Evolutionary conservation across 352 stramenopile species (phyloP).

Genomic region (Phytopythium sindhum): DNA sequence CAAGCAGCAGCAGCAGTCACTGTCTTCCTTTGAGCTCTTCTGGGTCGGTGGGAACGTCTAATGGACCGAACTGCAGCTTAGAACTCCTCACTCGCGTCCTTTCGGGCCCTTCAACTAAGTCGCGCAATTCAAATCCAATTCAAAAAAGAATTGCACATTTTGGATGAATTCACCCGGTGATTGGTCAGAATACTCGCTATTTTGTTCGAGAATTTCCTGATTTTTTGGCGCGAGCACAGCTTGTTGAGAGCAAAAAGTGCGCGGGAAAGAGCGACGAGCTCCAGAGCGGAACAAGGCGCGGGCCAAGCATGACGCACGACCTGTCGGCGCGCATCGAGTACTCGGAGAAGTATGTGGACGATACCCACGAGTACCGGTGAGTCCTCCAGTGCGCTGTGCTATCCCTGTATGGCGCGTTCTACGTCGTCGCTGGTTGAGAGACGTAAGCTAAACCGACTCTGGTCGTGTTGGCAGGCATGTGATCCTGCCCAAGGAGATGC

Average conservation of each 20-base stretch:
- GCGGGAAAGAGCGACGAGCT: conserved; percentile 9
- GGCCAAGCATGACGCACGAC: conserved; percentile 66
- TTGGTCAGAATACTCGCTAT: conserved; percentile 9
- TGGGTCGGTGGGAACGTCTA: neutral
- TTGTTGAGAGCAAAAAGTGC: neutral
- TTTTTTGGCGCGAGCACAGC: conserved; percentile 1
- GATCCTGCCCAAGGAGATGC: conserved; percentile 98
- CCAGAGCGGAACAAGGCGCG: conserved; percentile 3
- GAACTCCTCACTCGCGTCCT: neutral
- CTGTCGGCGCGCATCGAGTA: conserved; percentile 92
- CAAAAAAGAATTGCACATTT: conserved; percentile 1
- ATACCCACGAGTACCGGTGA: conserved; percentile 92
- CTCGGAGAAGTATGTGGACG: conserved; percentile 94
- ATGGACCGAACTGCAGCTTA: neutral
- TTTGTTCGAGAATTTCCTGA: neutral
- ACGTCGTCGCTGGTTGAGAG: neutral
- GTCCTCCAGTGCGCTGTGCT: neutral
- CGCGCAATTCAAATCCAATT: neutral
- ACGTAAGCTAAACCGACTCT: neutral
- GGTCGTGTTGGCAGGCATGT: conserved; percentile 68
- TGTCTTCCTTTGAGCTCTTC: neutral
- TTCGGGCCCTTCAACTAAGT: neutral
- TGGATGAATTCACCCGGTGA: neutral
- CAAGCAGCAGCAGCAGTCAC: neutral
- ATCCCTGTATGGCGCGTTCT: neutral